These are phyloP conservation scores for Fusarium pilosicola DNA, from an alignment of 2,329 filamentous ascomycete genomes.

Conservation along the genomic window DNA sequence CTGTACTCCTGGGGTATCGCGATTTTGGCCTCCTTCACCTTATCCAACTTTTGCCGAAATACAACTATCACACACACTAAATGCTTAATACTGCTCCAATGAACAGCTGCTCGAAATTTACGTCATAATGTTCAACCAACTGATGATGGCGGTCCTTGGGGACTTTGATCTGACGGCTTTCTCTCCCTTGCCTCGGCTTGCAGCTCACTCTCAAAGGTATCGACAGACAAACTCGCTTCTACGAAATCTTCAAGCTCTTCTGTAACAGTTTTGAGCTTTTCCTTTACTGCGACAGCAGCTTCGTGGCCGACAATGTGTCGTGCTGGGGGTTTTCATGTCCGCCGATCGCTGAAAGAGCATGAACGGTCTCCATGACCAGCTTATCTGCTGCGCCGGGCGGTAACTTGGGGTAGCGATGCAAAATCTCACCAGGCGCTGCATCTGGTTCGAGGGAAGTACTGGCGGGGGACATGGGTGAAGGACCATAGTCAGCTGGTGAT, in stretches of 20 bases:
- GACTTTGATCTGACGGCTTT: slow-evolving; percentile 43
- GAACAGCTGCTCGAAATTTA: not conserved
- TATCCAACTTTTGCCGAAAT: not conserved
- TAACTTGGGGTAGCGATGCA: slow-evolving; percentile 79
- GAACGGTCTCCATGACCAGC: slow-evolving; percentile 87
- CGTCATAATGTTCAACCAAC: slow-evolving; percentile 11
- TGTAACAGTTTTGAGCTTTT: slow-evolving; percentile 95
- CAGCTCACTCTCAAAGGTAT: slow-evolving; percentile 72
- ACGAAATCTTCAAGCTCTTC: slow-evolving; percentile 98
- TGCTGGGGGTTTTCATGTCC: slow-evolving; percentile 94
- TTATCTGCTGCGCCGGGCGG: slow-evolving; percentile 74
- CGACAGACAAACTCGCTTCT: slow-evolving; percentile 85
- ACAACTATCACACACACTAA: not conserved
- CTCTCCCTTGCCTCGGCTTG: slow-evolving; percentile 61
- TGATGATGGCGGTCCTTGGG: slow-evolving; percentile 38
- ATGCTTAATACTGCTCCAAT: not conserved
- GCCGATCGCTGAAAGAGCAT: slow-evolving; percentile 90
- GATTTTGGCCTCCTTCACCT: not conserved
- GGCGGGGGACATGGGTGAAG: slow-evolving; percentile 46
- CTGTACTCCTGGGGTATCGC: slow-evolving; percentile 17
- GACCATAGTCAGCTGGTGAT: slow-evolving; percentile 41
- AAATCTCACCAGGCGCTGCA: slow-evolving; percentile 54
- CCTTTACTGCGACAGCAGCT: slow-evolving; percentile 86
- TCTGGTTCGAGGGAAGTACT: slow-evolving; percentile 49
- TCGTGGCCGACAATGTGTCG: slow-evolving; percentile 94